Conservation (phyloP, 2,329 filamentous ascomycete species). For the Ascochyta fabae region DNA sequence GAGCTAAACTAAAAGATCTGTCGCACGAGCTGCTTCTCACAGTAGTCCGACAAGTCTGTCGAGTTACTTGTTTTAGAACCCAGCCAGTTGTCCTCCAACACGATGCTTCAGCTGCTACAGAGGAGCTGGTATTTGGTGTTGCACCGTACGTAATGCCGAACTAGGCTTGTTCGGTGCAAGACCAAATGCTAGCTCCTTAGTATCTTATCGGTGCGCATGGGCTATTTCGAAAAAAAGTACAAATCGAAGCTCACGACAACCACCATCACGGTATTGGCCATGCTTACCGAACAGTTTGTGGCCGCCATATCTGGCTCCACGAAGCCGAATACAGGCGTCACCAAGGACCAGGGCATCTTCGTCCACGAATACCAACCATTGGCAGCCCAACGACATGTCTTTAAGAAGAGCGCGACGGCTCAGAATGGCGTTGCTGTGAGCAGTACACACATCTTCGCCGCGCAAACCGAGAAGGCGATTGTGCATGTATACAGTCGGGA, state of each 20-base stretch:
- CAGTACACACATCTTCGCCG: constrained; percentile 84
- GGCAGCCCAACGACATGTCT: constrained; percentile 74
- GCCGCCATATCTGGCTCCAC: constrained; percentile 55
- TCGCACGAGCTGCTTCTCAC: too few relatives aligned
- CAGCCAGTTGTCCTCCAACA: too few relatives aligned
- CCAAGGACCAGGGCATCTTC: constrained; percentile 87
- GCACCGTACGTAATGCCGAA: too few relatives aligned
- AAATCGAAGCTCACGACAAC: constrained; percentile 14
- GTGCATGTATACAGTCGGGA: constrained; percentile 89
- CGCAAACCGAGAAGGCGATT: constrained; percentile 88
- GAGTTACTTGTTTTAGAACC: too few relatives aligned
- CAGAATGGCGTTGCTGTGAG: constrained; percentile 81
- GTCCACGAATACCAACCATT: constrained; percentile 81
- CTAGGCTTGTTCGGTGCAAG: too few relatives aligned
- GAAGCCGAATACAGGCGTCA: constrained; percentile 55
- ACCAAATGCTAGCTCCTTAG: too few relatives aligned
- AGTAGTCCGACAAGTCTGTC: too few relatives aligned
- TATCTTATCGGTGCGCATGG: too few relatives aligned
- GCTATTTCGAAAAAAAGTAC: too few relatives aligned
- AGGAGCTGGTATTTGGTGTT: too few relatives aligned
- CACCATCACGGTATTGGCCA: constrained; percentile 28
- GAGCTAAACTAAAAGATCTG: too few relatives aligned
- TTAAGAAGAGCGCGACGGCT: constrained; percentile 91
- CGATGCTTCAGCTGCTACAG: too few relatives aligned
- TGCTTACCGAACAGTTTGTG: constrained; percentile 60